phyloP scores from a whole-genome alignment of 1,139 yeast genomes.

The Yamadazyma membranifaciens region DNA sequence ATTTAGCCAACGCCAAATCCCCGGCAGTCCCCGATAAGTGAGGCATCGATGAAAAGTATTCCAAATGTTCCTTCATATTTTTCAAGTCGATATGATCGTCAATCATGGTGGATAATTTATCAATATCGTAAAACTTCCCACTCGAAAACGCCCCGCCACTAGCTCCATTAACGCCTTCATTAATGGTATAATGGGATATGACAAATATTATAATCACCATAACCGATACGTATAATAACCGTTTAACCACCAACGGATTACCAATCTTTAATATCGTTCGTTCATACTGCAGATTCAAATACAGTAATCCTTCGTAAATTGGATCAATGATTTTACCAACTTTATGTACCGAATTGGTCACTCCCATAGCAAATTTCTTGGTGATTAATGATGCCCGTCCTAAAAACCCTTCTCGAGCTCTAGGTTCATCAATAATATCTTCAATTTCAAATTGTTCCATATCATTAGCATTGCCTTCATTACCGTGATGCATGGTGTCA shows the following conservation, averaged over 20 bases:
- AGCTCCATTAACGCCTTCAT: slow-evolving; percentile 44
- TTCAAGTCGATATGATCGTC: slow-evolving; percentile 51
- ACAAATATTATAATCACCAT: slow-evolving; percentile 58
- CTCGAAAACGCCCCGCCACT: slow-evolving; percentile 46
- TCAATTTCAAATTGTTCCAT: slow-evolving; percentile 47
- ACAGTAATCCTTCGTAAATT: slow-evolving; percentile 56
- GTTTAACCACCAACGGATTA: slow-evolving; percentile 79
- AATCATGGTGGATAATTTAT: slow-evolving; percentile 48
- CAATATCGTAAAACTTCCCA: slow-evolving; percentile 65
- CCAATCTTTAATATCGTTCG: slow-evolving; percentile 62
- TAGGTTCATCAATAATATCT: slow-evolving; percentile 21
- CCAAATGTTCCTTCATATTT: slow-evolving; percentile 66
- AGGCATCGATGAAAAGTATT: slow-evolving; percentile 79
- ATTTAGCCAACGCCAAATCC: slow-evolving; percentile 67
- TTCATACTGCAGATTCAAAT: slow-evolving; percentile 50
- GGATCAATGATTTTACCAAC: slow-evolving; percentile 64
- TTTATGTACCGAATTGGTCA: slow-evolving; percentile 52
- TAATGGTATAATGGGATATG: slow-evolving; percentile 54
- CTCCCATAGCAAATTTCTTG: slow-evolving; percentile 32
- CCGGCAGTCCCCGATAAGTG: slow-evolving; percentile 89
- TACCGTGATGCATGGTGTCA: background rate
- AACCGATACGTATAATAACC: slow-evolving; percentile 67
- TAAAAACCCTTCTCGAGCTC: slow-evolving; percentile 22
- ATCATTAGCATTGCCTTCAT: slow-evolving; percentile 5
- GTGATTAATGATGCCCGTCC: slow-evolving; percentile 30